Base-by-base conservation (phyloP, 2,329 filamentous ascomycete species). In the Dothistroma septosporum region DNA sequence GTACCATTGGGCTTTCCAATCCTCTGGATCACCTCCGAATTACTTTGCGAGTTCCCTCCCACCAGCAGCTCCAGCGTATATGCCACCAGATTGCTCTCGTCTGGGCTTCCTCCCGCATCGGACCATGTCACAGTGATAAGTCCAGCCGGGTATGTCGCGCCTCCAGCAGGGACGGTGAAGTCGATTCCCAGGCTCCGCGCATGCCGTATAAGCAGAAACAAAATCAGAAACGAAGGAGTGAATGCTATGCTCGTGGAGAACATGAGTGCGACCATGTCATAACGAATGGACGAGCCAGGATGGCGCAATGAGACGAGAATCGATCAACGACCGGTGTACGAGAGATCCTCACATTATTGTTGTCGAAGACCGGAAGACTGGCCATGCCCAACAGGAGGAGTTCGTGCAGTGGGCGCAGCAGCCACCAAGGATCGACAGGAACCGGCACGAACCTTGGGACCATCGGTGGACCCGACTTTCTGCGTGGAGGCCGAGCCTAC, bases 11-110 rank as follows among this genome's bases (percentile, higher is more conserved):
- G 48, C n/a, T 33, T 48, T 19, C 63, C 64, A 31, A 68, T 59
- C 35, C 61, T 66, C 28, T 61, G 61, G 11, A 68, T 57, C 19
- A 53, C 53, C 32, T 63, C 41, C 12, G 66, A 68, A 49, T 66
- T 62, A n/a, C 21, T 37, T 37, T 54, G 47, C 11, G 58, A 50
- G 31, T 66, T 68, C 19, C 66, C 66, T 57, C 66, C 66, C 31
- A 66, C 61, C 2, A 66, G 58, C 35, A 68, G 32, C 24, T 62
- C 57, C 21, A 68, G 33, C 12, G 55, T 58, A 46, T 64, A 66
- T n/a, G 63, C 55, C 4, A 54, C 48, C 49, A 68, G 55, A 33
- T 60, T 55, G 14, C 47, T 52, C 60, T 66, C 63, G 31, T 60
- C 50, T 19, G 64, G 62, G 21, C 31, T 55, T 22, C 66, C 64